Evolutionary conservation across 192 early-diverging fungal genomes (phyloP).

Genomic region (Chytriomyces sp.): DNA sequence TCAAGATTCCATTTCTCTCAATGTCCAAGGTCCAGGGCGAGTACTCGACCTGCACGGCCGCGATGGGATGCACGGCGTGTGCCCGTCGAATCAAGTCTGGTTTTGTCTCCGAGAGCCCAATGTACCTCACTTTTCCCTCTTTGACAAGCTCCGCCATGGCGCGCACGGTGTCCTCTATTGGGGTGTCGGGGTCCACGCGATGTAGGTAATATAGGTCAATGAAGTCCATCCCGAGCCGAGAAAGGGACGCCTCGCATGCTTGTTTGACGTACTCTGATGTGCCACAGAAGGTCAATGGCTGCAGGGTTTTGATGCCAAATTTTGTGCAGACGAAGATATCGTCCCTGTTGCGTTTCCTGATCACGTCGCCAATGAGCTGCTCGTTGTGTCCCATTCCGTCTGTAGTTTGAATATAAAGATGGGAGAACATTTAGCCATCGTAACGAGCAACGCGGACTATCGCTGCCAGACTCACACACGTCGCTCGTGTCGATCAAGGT

Average conservation of each 20-base stretch:
- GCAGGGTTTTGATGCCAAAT: slow-evolving; percentile 44
- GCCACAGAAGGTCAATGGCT: slow-evolving; percentile 39
- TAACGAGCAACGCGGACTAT: no score
- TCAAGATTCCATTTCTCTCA: slow-evolving; percentile 64
- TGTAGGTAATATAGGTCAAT: slow-evolving; percentile 71
- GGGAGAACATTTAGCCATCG: no score
- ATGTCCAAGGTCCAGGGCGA: slow-evolving; percentile 58
- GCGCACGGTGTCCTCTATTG: slow-evolving; percentile 61
- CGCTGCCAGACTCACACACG: no score
- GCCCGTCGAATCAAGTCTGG: slow-evolving; percentile 59
- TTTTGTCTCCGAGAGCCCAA: slow-evolving; percentile 60
- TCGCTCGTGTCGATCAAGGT: no score
- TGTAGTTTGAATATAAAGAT: no score
- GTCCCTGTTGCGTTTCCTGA: slow-evolving; percentile 16
- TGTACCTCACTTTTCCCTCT: slow-evolving; percentile 62
- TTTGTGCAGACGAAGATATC: slow-evolving; percentile 63
- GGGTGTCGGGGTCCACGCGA: slow-evolving; percentile 47
- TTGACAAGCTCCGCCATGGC: slow-evolving; percentile 69
- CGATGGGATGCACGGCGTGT: slow-evolving; percentile 65
- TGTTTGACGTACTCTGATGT: slow-evolving; percentile 51
- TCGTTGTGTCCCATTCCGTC: slow-evolving; percentile 30
- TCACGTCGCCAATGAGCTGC: slow-evolving; percentile 15
- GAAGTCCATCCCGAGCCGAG: slow-evolving; percentile 51
- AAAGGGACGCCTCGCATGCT: slow-evolving; percentile 46
- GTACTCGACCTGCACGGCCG: slow-evolving; percentile 48